Percentiles rank a stretch among this genome's conserved stretches.
Evolutionary conservation across 2,329 filamentous ascomycete species (phyloP).

Genomic region (Lecanicillium sp.): DNA sequence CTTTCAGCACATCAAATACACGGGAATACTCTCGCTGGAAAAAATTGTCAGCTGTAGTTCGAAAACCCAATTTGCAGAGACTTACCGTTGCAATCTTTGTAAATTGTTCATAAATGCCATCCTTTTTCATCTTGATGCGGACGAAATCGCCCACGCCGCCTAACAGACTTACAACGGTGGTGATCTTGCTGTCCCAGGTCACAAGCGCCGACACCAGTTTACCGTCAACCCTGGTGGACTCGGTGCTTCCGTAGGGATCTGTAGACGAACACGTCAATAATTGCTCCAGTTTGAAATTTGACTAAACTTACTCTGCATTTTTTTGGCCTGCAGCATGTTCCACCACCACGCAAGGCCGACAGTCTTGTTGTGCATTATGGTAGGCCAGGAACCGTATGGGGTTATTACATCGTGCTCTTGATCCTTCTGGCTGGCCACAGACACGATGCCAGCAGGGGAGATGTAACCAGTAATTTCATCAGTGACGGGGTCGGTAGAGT

Average conservation of each 20-base stretch:
- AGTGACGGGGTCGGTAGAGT: constrained; percentile 31
- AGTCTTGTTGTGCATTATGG: constrained; percentile 30
- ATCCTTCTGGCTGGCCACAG: constrained; percentile 32
- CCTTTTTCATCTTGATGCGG: constrained; percentile 30
- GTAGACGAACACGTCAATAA: too few relatives aligned
- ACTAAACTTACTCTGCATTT: constrained; percentile 35
- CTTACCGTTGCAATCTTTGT: constrained; percentile 24
- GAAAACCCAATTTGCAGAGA: not conserved
- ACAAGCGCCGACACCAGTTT: constrained; percentile 32
- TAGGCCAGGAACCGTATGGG: constrained; percentile 34
- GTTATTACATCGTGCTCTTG: constrained; percentile 37
- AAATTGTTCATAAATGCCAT: constrained; percentile 34
- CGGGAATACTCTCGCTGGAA: constrained; percentile 25
- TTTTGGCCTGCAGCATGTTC: constrained; percentile 35
- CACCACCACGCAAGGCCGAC: constrained; percentile 38
- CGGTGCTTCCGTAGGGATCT: constrained; percentile 37
- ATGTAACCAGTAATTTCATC: constrained; percentile 35
- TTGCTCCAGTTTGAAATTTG: not conserved
- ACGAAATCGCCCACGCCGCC: constrained; percentile 34
- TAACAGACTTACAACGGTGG: constrained; percentile 33
- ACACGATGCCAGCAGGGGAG: constrained; percentile 35
- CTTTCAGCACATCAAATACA: constrained; percentile 25
- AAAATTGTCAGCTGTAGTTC: not conserved
- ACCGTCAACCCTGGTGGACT: constrained; percentile 34
- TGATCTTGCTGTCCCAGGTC: constrained; percentile 39